Base-by-base conservation (phyloP, 768 basidiomycete species). In the Crepidotus variabilis region DNA sequence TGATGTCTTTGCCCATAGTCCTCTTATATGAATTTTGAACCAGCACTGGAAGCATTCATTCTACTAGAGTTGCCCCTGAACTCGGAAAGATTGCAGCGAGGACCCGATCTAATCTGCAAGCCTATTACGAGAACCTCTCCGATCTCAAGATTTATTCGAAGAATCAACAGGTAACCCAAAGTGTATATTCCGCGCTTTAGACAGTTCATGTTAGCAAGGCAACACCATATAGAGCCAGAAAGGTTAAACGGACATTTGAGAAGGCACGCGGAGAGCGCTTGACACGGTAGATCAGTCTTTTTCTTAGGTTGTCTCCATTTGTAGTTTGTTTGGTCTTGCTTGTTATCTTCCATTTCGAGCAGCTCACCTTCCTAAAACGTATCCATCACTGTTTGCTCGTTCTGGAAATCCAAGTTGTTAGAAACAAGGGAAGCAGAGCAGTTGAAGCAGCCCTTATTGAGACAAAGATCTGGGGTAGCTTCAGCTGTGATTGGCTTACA, bases 111-210 rank as follows among this genome's bases (percentile, higher is more conserved):
- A 65, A 72, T 72, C 69, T 72, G 48, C 59, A 59, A 57, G 51
- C 59, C 57, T 60, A 62, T 64, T 60, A 54, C 51, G 58, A 64
- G 62, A 64, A 64, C 65, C 58, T 62, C 65, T 58, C 48, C 61
- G 69, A 72, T 74, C 72, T 74, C n/a, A n/a, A 71, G 72, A 74
- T 74, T 68, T 70, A 70, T 68, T 66, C 55, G 48, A 67, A 59
- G 61, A 67, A 65, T 69, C 67, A 61, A 54, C 36, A 60, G 57
- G 55, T 51, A 57, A 60, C 61, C 59, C 39, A 63, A 60, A 62
- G 47, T 58, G 64, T 63, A 64, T 62, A 65, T 66, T 67, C 68
- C 70, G 39, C 39, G 18, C 14, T 20, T 20, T 43, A 11, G 39
- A 43, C 18, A 43, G 39, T 20, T 20, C 13, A 43, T 43, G 39